Conservation (phyloP, 192 early-diverging fungal species). For the Kappamyces sp. region DNA sequence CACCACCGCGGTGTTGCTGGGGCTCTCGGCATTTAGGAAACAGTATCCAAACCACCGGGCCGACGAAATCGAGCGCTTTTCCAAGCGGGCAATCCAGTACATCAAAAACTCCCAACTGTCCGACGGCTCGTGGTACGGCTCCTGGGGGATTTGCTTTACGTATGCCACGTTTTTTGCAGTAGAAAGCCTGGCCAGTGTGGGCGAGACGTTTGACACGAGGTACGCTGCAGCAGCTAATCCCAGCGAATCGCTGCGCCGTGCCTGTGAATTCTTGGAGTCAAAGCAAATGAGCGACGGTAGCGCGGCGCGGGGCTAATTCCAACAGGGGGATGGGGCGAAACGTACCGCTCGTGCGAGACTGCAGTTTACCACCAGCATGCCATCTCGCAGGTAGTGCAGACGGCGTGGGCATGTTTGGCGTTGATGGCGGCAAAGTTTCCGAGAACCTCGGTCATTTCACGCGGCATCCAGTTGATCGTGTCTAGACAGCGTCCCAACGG, state of each 20-base stretch:
- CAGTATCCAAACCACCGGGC: conserved; percentile 73
- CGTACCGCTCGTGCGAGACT: conserved; percentile 79
- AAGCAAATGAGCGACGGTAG: conserved; percentile 81
- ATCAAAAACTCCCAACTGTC: conserved; percentile 63
- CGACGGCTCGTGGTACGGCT: conserved; percentile 92
- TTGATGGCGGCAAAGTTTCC: conserved; percentile 89
- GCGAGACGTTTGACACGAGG: conserved; percentile 75
- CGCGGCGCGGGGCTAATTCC: too few relatives aligned
- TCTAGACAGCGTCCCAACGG: conserved; percentile 80
- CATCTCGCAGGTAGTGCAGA: conserved; percentile 87
- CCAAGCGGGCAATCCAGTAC: conserved; percentile 63
- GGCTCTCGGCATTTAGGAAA: conserved; percentile 70
- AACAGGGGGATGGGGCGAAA: conserved; percentile 84
- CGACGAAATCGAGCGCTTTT: conserved; percentile 65
- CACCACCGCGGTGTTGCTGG: conserved; percentile 87
- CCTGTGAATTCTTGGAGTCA: conserved; percentile 85
- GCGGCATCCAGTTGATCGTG: conserved; percentile 74
- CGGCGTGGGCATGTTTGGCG: conserved; percentile 79
- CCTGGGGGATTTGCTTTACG: conserved; percentile 97
- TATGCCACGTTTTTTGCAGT: conserved; percentile 92
- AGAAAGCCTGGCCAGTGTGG: conserved; percentile 74
- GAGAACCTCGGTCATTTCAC: conserved; percentile 55
- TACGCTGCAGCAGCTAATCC: conserved; percentile 26
- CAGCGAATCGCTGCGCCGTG: conserved; percentile 52
- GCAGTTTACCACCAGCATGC: conserved; percentile 56